Evolutionary conservation across 1,284 basidiomycete genomes (phyloP), one percentile per base, ranked within the genome.

Genomic region (Laetiporus sulphureus): DNA sequence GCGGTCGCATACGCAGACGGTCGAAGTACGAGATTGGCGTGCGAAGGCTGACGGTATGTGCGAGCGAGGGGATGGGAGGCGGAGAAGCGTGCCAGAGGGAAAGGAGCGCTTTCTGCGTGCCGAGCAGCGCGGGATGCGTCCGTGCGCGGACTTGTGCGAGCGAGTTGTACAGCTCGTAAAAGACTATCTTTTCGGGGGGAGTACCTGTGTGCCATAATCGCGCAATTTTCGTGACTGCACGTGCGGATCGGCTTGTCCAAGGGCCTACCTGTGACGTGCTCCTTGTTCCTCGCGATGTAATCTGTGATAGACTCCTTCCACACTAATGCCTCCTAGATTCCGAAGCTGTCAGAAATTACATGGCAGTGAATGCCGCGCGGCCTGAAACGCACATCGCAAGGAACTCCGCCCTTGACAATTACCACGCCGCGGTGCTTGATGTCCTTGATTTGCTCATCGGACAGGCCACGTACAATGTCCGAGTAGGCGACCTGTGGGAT

Each of bases 11-110:
- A 1, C 86, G 71, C 18, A 91, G 64, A 8, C 88, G 69, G 60
- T 91, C 89, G 41, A 77, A 83, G 60, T 91, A 91, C 1, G 75
- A 73, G 16, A 91, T 61, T 0, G 84, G 83, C 1, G 70, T 76
- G 5, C 59, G 54, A 20, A 87, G 68, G 41, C 71, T 72, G 31
- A 82, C 64, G 27, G 60, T 27, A 13, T 7, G 54, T 16, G 57
- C 62, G n/a, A 55, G 42, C 1, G 68, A 62, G 27, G 58, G 55
- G 15, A 58, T 61, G n/a, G 56, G 42, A 1, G 68, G 58, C 46
- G 66, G 58, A 3, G 67, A 61, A 7, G 66, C 60, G 45, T 76
- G 70, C 74, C 82, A 87, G 18, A 87, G 68, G 4, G 67, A 66
- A n/a, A 82, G 66, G 8, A 88, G 67, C 5, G 67, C 68, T 30